Evolutionary conservation across 441 rosid genomes (phyloP).

Genomic region (Populus trichocarpa): DNA sequence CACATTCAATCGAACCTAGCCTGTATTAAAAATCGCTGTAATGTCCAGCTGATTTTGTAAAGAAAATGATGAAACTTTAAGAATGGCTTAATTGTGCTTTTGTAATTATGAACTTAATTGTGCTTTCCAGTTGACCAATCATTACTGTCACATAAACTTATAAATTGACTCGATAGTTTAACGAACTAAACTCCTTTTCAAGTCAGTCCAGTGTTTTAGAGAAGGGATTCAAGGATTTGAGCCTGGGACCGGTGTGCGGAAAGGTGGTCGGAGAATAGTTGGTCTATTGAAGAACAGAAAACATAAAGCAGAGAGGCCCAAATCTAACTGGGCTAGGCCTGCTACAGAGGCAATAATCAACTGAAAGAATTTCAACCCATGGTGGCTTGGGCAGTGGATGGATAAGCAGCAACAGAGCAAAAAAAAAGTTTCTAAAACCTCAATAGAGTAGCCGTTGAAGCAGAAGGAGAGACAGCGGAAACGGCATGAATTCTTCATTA

Average conservation of each 20-base stretch:
- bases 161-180: background rate
- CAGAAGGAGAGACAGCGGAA: background rate
- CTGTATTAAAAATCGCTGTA: background rate
- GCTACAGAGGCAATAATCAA: background rate
- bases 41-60: background rate
- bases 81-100: too few relatives aligned
- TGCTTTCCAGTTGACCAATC: background rate
- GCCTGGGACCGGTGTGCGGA: background rate
- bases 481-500: constrained; percentile 44
- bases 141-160: too few relatives aligned
- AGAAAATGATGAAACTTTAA: background rate
- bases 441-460: constrained; percentile 10
- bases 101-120: background rate
- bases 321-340: background rate
- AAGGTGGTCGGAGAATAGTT: background rate
- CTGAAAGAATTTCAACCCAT: background rate
- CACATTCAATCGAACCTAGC: background rate
- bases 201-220: background rate
- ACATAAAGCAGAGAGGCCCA: background rate
- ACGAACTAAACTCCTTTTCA: background rate
- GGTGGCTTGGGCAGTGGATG: background rate
- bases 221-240: background rate
- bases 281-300: background rate
- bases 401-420: background rate
- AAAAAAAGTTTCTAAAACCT: background rate